phyloP scores from a whole-genome alignment of 2,329 filamentous ascomycete genomes.

The Clonostachys solani region DNA sequence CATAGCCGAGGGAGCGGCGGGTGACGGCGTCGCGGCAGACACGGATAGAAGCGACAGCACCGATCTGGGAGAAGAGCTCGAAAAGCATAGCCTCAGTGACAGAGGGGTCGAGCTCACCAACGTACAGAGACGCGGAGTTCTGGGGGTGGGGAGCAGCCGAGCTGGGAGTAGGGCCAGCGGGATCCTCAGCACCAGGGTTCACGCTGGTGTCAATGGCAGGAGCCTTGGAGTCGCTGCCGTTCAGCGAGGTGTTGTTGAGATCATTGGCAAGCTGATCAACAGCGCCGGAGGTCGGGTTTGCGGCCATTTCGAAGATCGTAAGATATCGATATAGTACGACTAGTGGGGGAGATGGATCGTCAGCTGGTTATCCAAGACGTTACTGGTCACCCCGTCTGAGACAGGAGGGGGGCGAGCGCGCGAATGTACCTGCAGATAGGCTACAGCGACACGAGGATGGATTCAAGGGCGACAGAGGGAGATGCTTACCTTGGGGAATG shows the following conservation, averaged over 20 bases:
- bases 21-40: constrained; percentile 99
- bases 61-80: constrained; percentile 99
- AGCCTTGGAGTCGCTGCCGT: constrained; percentile 60
- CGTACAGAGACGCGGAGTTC: constrained; percentile 96
- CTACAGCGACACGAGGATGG: background rate
- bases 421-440: too few relatives aligned
- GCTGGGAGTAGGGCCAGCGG: constrained; percentile 65
- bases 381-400: background rate
- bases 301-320: constrained; percentile 48
- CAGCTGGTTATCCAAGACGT: constrained; percentile 7
- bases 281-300: constrained; percentile 53
- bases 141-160: constrained; percentile 75
- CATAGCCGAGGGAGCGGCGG: constrained; percentile 96
- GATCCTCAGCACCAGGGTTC: constrained; percentile 46
- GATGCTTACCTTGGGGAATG: constrained; percentile 2
- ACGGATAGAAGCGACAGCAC: constrained; percentile 97
- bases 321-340: background rate
- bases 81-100: constrained; percentile 99
- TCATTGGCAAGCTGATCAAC: constrained; percentile 80
- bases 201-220: constrained; percentile 74
- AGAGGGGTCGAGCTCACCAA: constrained; percentile 94
- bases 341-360: constrained; percentile 7
- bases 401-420: background rate
- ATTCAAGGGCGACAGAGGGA: too few relatives aligned
- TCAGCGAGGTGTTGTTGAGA: constrained; percentile 67